These are phyloP conservation scores for Curvularia spicifera DNA, from an alignment of 2,329 filamentous ascomycete species.

Conservation along the genomic window DNA sequence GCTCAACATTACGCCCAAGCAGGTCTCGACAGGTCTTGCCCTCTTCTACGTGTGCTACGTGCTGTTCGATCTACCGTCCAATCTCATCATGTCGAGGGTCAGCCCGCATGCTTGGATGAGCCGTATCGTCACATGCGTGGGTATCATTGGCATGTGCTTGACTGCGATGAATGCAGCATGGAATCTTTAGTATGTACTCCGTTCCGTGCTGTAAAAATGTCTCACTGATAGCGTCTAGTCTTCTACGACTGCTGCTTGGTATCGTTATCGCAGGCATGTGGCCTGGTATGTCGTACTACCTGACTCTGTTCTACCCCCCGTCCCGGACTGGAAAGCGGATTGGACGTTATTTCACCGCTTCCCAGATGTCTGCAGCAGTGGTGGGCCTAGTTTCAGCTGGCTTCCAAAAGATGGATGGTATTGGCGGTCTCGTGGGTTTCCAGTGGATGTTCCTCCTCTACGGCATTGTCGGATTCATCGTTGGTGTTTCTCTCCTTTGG, in stretches of 20 bases:
- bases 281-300: constrained; percentile 93
- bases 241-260: constrained; percentile 84
- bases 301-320: constrained; percentile 90
- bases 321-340: constrained; percentile 86
- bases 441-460: constrained; percentile 94
- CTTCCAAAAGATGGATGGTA: constrained; percentile 88
- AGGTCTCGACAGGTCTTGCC: constrained; percentile 83
- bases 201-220: neutral
- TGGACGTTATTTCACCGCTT: constrained; percentile 86
- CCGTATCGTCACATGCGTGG: constrained; percentile 85
- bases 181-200: constrained; percentile 74
- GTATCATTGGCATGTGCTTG: constrained; percentile 82
- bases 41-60: constrained; percentile 94
- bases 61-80: constrained; percentile 86
- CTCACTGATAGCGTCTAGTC: constrained; percentile 40
- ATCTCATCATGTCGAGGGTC: constrained; percentile 83
- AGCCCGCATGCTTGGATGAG: constrained; percentile 92
- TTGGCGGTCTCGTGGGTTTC: constrained; percentile 77
- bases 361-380: constrained; percentile 86
- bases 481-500: constrained; percentile 79
- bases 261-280: constrained; percentile 92
- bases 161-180: constrained; percentile 80
- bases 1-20: constrained; percentile 72
- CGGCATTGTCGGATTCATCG: constrained; percentile 73
- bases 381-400: constrained; percentile 89